phyloP scores from a whole-genome alignment of 495 filamentous ascomycete genomes.

The Penicillium manginii region DNA sequence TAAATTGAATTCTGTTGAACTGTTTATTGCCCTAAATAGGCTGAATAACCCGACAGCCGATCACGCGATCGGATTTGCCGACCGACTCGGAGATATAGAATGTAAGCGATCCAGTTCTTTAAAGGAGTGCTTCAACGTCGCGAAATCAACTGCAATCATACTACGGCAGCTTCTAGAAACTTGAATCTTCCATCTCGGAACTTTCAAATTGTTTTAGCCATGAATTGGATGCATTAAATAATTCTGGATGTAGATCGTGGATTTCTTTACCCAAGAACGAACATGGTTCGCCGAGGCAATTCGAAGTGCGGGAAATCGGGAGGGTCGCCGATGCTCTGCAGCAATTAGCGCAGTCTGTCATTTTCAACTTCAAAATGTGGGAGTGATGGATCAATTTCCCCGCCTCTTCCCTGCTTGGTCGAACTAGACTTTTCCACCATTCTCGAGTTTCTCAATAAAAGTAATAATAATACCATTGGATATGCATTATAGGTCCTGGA shows the following conservation, averaged over 20 bases:
- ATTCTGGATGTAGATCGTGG: neutral
- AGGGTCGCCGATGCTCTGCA: neutral
- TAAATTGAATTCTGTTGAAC: neutral
- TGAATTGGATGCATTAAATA: neutral
- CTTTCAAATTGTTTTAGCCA: neutral
- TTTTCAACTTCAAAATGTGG: neutral
- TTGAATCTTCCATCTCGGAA: neutral
- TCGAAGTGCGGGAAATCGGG: neutral
- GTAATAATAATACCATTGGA: no score
- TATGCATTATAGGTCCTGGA: no score
- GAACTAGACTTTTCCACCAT: neutral
- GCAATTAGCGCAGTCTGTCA: neutral
- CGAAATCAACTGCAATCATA: neutral
- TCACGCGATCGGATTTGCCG: constrained; percentile 2
- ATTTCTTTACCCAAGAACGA: neutral
- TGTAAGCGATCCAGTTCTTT: neutral
- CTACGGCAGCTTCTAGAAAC: neutral
- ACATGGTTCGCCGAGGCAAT: neutral
- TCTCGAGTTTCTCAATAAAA: no score
- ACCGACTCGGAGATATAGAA: neutral
- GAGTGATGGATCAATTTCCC: neutral
- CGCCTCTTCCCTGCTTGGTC: neutral
- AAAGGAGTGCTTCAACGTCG: neutral
- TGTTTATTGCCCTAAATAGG: neutral
- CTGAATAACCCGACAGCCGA: constrained; percentile 1